Base-by-base conservation (phyloP, 163 green algal genomes). In the Chloroidium sp. region DNA sequence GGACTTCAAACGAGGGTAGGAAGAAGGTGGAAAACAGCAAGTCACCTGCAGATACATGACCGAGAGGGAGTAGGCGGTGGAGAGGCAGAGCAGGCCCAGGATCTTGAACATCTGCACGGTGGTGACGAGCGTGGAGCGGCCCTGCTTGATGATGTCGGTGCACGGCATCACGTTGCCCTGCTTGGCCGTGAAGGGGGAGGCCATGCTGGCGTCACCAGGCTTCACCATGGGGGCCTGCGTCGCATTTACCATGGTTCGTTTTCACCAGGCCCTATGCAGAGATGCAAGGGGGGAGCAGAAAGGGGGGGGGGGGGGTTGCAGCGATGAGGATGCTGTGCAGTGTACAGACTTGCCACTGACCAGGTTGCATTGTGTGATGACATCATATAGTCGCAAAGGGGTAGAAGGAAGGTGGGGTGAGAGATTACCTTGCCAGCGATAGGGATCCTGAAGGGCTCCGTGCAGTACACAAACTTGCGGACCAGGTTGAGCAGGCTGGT, bases 71-170 rank as follows among this genome's bases (percentile, higher is more conserved):
- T 98, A 99, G n/a, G 96, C 96, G 2, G 90, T 96, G 76, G 89
- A 93, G 1, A 99, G 92, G 87, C 93, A 98, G 78, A 97, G 91
- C 69, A 99, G 90, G 12, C 96, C 96, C 85, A 99, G 88, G 86
- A 99, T 98, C 88, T 99, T 98, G 90, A 98, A 99, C 96, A 99
- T 99, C 92, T 99, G 95, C 68, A 93, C 78, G 4, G 87, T 93
- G 62, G 91, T 92, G 8, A 95, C 90, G 68, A 97, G 86, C 10
- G 92, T 93, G 85, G 81, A 89, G 59, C 91, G 84, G 4, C 91
- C 91, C 84, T 93, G 90, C 86, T 93, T 93, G 58, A 98, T 90
- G 80, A 98, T 94, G 86, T 97, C 91, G 0, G 93, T 93, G 83
- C 91, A 94, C 0, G 94, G 94, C 81, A 88, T 85, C 4, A 98